Evolutionary conservation across 306 rosid genomes (phyloP), one percentile per base, ranked within the genome.

Genomic region (Phaseolus lunatus): DNA sequence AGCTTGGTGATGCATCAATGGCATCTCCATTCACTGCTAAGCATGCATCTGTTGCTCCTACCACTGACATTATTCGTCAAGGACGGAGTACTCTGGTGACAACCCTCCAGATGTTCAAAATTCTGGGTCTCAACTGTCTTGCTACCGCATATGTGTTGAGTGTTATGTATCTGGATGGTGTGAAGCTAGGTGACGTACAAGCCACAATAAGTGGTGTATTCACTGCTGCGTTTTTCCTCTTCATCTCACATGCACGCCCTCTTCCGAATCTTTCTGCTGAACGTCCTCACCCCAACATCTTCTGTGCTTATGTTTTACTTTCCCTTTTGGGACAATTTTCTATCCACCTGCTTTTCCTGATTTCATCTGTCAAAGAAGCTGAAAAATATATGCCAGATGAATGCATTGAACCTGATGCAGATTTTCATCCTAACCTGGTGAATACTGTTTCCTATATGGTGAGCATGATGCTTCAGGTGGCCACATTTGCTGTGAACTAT

Each of bases 1-100:
- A 89, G 90, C 99, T 96, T 68, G 99, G 99, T 22, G 99, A 96
- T 78, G 99, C 99, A 66, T 96, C 99, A 69, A 96, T 96, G 99
- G 99, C 99, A 68, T 96, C 99, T 27, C 99, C 99, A 5, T 96
- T 96, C 88, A 96, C 99, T 0, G 99, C 99, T 22, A 96, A 96
- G 83, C 97, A 96, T 85, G 99, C 99, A 15, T 96, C 99, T 19
- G 97, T 96, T 66, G 84, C 90, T 77, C 99, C 99, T 20, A 92
- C 97, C 56, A 87, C 87, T 12, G 98, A 96, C 85, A 92, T 96
- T 70, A 96, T 96, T 83, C 99, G 99, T 76, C 99, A 96, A 73
- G 99, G 99, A 71, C 91, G 99, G 20, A 96, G 99, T 85, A 96
- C 99, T 65, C 87, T 96, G 3, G 99, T 95, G 75, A 96, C 99